Percentiles rank a stretch among this genome's conserved stretches.
These are phyloP conservation scores for Phytophthora lateralis DNA, from an alignment of 352 stramenopile genomes.

Conservation along the genomic window DNA sequence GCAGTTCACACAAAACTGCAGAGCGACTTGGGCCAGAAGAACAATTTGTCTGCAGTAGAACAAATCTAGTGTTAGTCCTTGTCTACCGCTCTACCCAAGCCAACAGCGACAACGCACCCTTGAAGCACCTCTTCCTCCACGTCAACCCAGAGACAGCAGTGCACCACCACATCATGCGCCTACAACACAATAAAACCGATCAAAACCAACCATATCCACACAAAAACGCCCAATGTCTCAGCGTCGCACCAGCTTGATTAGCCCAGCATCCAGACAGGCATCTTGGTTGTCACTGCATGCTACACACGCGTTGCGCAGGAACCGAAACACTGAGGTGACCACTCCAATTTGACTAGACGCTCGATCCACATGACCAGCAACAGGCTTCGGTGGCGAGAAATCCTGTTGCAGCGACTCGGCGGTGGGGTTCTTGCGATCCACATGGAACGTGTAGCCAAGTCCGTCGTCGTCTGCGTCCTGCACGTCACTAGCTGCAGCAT, in stretches of 20 bases:
- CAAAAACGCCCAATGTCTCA: not conserved
- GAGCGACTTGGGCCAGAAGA: conserved; percentile 61
- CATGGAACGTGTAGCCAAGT: conserved; percentile 70
- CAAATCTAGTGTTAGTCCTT: conserved; percentile 5
- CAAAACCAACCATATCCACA: not conserved
- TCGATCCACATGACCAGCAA: conserved; percentile 26
- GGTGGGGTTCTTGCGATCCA: conserved; percentile 41
- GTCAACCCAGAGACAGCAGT: conserved; percentile 62
- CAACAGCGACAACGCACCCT: conserved; percentile 29
- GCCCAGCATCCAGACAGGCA: conserved; percentile 33
- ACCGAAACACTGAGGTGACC: conserved; percentile 60
- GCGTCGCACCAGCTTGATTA: conserved; percentile 24
- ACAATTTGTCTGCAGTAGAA: conserved; percentile 44
- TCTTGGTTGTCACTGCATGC: conserved; percentile 55
- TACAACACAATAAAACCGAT: conserved; percentile 24
- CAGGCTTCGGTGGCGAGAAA: conserved; percentile 34
- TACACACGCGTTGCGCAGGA: conserved; percentile 76
- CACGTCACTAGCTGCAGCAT: conserved; percentile 10
- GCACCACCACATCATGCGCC: conserved; percentile 46
- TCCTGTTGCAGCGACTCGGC: conserved; percentile 34
- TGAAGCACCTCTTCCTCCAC: conserved; percentile 59
- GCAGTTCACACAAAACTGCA: conserved; percentile 81
- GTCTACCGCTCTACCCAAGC: not conserved
- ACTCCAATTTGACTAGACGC: conserved; percentile 17
- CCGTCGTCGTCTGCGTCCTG: conserved; percentile 61